Evolutionary conservation across 257 asterid species (phyloP).

Genomic region (Solanum bulbocastanum): DNA sequence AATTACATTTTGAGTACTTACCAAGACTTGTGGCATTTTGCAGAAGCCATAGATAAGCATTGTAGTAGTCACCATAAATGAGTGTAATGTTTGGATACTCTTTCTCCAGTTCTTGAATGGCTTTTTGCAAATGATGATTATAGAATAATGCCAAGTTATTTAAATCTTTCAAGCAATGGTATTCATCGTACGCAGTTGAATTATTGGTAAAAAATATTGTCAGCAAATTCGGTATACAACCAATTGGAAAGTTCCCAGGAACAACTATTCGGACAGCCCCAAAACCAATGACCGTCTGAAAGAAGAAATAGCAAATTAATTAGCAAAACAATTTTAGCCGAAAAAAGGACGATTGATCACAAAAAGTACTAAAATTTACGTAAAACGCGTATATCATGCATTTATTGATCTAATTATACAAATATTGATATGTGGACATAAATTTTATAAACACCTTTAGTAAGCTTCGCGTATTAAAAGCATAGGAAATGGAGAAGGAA

Average conservation of each 20-base stretch:
- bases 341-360: background rate
- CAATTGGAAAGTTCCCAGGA: conserved; percentile 16
- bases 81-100: background rate
- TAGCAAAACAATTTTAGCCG: background rate
- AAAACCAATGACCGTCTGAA: conserved; percentile 1
- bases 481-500: background rate
- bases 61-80: conserved; percentile 13
- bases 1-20: background rate
- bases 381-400: background rate
- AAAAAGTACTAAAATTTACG: background rate
- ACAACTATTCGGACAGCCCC: background rate
- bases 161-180: conserved; percentile 12
- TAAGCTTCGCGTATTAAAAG: background rate
- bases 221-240: conserved; percentile 7
- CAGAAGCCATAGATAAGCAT: background rate
- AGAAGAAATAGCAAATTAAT: background rate
- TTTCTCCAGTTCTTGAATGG: conserved; percentile 7
- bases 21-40: background rate
- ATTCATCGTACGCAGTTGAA: background rate
- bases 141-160: conserved; percentile 1
- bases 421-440: background rate
- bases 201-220: conserved; percentile 1
- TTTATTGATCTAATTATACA: background rate
- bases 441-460: background rate
- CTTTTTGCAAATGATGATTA: conserved; percentile 5